Percentiles rank a stretch among this genome's conserved stretches.
phyloP scores from a whole-genome alignment of 306 rosid genomes.

The Rubus parviflorus region DNA sequence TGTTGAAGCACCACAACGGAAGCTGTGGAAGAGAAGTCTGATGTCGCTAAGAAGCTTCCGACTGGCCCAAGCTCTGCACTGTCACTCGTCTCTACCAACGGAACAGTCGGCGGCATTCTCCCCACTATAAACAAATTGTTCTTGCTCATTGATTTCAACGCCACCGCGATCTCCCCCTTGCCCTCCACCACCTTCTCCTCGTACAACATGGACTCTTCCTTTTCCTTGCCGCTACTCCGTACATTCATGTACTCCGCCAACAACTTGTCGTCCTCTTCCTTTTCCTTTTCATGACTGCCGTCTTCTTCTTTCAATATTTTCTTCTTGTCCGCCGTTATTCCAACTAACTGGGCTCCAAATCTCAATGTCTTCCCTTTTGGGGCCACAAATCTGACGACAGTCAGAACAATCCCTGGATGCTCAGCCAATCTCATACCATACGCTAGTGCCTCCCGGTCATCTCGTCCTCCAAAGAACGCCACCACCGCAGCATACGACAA shows the following conservation, averaged over 20 bases:
- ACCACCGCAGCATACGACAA: constrained; percentile 40
- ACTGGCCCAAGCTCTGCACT: constrained; percentile 62
- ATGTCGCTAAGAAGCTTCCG: constrained; percentile 56
- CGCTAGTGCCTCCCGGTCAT: constrained; percentile 63
- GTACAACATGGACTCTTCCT: constrained; percentile 29
- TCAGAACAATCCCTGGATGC: constrained; percentile 60
- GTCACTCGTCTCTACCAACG: constrained; percentile 49
- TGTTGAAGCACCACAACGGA: constrained; percentile 65
- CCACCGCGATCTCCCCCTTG: constrained; percentile 36
- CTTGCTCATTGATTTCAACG: constrained; percentile 39
- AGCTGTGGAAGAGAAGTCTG: constrained; percentile 46
- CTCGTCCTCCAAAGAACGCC: constrained; percentile 61
- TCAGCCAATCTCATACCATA: constrained; percentile 70
- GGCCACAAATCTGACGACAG: constrained; percentile 31
- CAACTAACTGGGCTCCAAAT: constrained; percentile 43
- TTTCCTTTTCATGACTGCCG: constrained; percentile 18
- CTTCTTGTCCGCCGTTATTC: constrained; percentile 24
- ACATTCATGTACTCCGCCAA: constrained; percentile 34
- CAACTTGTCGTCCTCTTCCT: constrained; percentile 34
- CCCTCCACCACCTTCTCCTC: constrained; percentile 48
- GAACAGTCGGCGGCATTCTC: constrained; percentile 46
- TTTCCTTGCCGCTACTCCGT: constrained; percentile 14
- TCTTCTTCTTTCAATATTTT: constrained; percentile 8
- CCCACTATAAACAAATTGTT: constrained; percentile 56
- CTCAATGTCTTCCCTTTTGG: constrained; percentile 37